Evolutionary conservation across 768 basidiomycete genomes (phyloP).

Genomic region (Galerina sulciceps): DNA sequence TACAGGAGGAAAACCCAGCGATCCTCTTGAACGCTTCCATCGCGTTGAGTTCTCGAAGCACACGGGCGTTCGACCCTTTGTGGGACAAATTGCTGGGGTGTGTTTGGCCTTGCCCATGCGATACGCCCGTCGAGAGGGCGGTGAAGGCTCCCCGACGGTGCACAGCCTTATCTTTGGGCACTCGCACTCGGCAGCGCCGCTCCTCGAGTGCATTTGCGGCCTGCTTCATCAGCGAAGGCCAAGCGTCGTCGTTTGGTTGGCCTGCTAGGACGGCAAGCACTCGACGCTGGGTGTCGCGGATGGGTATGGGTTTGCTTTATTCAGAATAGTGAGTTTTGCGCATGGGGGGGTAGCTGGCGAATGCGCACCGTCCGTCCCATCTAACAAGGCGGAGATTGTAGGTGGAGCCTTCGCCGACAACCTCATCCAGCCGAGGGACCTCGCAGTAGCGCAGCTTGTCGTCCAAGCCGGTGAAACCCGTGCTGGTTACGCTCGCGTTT

Average conservation of each 20-base stretch:
- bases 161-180: background rate
- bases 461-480: background rate
- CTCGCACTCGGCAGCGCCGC: background rate
- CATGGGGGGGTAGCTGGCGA: too few species aligned
- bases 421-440: background rate
- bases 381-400: background rate
- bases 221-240: background rate
- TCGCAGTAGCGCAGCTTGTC: background rate
- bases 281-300: background rate
- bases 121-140: background rate
- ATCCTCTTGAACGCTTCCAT: conserved; percentile 1
- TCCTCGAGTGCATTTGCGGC: background rate
- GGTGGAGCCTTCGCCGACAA: background rate
- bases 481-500: background rate
- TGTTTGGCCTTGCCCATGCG: conserved; percentile 3
- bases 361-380: background rate
- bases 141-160: background rate
- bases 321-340: too few species aligned
- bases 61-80: background rate
- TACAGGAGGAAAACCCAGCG: conserved; percentile 6
- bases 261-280: conserved; percentile 1
- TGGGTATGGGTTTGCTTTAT: too few species aligned
- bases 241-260: background rate
- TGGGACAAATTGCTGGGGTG: conserved; percentile 1
- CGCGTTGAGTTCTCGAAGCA: background rate